Evolutionary conservation across 495 filamentous ascomycete species (phyloP).

Genomic region (Hypoxylon intermedium): DNA sequence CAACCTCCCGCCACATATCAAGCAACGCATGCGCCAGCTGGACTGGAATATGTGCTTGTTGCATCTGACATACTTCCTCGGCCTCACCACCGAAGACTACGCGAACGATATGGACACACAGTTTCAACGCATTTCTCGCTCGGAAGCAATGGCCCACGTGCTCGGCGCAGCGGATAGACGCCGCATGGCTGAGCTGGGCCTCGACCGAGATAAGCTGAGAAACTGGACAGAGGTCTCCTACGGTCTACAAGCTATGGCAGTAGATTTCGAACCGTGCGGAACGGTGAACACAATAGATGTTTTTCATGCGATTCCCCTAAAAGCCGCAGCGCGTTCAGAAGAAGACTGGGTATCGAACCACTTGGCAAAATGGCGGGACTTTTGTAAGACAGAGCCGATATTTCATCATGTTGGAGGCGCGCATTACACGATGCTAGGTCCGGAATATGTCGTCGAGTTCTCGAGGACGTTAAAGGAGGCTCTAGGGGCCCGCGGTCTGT

Average conservation of each 20-base stretch:
- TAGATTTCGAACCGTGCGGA: conserved; percentile 60
- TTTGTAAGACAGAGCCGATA: conserved; percentile 35
- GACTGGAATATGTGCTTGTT: conserved; percentile 55
- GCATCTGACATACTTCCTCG: conserved; percentile 58
- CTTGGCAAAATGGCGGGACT: conserved; percentile 54
- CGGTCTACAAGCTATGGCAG: conserved; percentile 52
- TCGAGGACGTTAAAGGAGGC: conserved; percentile 37
- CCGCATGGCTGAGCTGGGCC: conserved; percentile 50
- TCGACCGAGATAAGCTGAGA: conserved; percentile 39
- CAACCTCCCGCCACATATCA: conserved; percentile 62
- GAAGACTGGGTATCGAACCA: conserved; percentile 53
- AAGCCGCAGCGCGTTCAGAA: conserved; percentile 46
- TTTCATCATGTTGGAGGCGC: conserved; percentile 48
- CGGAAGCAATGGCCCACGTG: conserved; percentile 41
- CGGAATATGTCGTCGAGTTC: conserved; percentile 47
- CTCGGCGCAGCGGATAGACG: conserved; percentile 35
- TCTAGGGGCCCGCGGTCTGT: background rate
- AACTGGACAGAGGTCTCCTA: conserved; percentile 55
- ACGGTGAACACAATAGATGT: conserved; percentile 55
- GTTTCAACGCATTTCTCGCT: conserved; percentile 22
- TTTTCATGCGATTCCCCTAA: conserved; percentile 56
- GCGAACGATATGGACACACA: conserved; percentile 1
- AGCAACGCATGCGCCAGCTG: conserved; percentile 57
- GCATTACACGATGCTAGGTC: conserved; percentile 54
- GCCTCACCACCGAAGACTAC: conserved; percentile 48